These are phyloP conservation scores for Hypholoma fasciculare DNA, from an alignment of 768 basidiomycete genomes.

Conservation along the genomic window DNA sequence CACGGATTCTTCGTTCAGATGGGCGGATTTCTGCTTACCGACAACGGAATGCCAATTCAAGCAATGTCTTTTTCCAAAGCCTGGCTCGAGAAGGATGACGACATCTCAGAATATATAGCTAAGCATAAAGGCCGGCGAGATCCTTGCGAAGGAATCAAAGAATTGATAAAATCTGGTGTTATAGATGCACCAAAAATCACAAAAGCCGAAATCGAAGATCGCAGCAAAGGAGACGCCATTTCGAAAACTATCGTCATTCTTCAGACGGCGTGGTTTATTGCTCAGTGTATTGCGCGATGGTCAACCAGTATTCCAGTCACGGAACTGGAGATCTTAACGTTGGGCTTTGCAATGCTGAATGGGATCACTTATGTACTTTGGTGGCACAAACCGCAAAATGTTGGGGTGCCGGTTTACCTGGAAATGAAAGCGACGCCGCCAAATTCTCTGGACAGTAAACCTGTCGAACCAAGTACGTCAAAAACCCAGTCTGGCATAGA, in stretches of 20 bases:
- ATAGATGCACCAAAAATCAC: slow-evolving; percentile 17
- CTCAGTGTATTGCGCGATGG: slow-evolving; percentile 27
- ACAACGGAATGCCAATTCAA: slow-evolving; percentile 11
- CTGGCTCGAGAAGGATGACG: no score
- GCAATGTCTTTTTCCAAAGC: background rate
- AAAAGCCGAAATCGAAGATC: slow-evolving; percentile 20
- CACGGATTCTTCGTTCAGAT: slow-evolving; percentile 20
- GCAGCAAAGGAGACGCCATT: slow-evolving; percentile 32
- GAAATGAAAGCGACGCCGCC: background rate
- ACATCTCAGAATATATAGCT: background rate
- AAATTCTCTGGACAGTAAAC: background rate
- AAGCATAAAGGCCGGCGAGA: background rate
- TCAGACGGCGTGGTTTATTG: slow-evolving; percentile 36
- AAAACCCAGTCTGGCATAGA: no score
- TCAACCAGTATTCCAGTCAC: slow-evolving; percentile 26
- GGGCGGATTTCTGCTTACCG: slow-evolving; percentile 23
- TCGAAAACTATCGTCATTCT: slow-evolving; percentile 32
- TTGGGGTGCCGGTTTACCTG: background rate
- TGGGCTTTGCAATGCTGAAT: slow-evolving; percentile 26
- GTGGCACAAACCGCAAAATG: background rate
- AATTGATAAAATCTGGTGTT: no score
- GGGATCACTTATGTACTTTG: background rate
- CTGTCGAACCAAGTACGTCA: background rate
- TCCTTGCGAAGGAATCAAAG: slow-evolving; percentile 6
- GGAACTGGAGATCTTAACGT: slow-evolving; percentile 34